Conservation (phyloP, 78 protist genomes). For the Bodo saltans region DNA sequence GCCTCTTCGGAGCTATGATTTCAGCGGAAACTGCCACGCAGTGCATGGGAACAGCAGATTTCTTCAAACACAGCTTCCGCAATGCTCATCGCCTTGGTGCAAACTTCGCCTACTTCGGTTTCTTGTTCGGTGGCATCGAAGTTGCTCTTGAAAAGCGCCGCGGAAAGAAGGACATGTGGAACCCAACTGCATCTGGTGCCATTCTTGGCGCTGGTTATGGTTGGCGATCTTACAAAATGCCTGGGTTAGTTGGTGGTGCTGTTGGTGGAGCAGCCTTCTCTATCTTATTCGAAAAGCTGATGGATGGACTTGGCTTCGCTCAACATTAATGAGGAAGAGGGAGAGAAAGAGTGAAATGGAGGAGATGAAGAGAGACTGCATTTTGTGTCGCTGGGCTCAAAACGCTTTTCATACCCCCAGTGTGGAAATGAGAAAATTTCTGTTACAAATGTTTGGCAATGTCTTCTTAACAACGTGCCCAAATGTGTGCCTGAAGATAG, state of each 20-base stretch:
- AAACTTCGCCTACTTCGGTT: neutral
- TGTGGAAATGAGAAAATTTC: no score
- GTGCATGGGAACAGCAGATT: neutral
- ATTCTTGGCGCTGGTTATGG: neutral
- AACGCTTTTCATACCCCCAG: no score
- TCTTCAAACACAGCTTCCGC: neutral
- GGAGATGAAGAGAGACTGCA: no score
- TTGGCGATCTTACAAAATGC: neutral
- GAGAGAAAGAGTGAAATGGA: no score
- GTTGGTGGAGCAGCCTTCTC: neutral
- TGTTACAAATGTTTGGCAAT: no score
- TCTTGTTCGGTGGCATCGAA: neutral
- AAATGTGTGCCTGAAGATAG: no score
- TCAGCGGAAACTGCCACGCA: neutral
- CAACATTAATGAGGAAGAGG: no score
- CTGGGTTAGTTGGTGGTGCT: neutral
- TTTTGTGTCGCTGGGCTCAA: no score
- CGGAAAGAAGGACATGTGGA: neutral
- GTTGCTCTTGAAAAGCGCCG: neutral
- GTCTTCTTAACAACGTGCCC: no score
- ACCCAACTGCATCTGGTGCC: neutral
- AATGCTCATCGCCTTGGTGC: neutral
- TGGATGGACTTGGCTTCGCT: neutral
- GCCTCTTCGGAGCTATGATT: neutral
- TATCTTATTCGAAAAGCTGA: neutral